Base-by-base conservation (phyloP, 2,329 filamentous ascomycete genomes). In the Trichoderma semiorbis region DNA sequence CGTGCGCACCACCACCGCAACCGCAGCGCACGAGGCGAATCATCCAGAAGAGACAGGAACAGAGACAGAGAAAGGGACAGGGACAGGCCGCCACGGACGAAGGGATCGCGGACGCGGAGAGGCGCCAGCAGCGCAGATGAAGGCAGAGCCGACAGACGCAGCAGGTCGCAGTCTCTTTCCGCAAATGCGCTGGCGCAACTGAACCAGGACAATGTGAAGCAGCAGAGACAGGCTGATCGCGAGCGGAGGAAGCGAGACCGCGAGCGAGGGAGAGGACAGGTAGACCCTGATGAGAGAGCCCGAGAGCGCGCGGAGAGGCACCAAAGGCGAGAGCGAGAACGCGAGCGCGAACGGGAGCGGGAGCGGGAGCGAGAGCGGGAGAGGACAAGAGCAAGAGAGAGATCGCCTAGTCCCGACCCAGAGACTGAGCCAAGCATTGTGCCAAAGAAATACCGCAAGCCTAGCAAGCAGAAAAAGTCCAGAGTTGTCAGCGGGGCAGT, bases 401-500 rank as follows among this genome's bases (percentile, higher is more conserved):
- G 73, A 10, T 76, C 75, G 39, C 75, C 67, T 53, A 55, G 53
- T 5, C 70, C 47, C 26, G 68, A 70, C 18, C 43, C 74, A 26
- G 71, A 75, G 26, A 69, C 53, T 7, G 73, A 69, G 24, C 79
- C 82, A 12, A 43, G 24, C 16, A 69, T 69, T 36, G 57, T 58
- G n/a, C 66, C 66, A 11, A 69, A 79, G 81, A 53, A 83, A 75
- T 73, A 80, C 79, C 16, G 78, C 78, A 67, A 81, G 82, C 64
- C 80, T 80, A 50, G 57, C 53, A 58, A 58, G n/a, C 66, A 69
- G 55, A 86, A 85, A 74, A 88, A 89, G 77, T 85, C 85, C 71
- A 84, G 92, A 73, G 84, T 92, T n/a, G 90, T 92, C 24, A 93
- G 91, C 74, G 91, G 91, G 24, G 90, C 90, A 0, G 81, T 91